A percentile compares a stretch with the other conserved stretches of the same genome.
Conservation (phyloP, 495 filamentous ascomycete genomes). For the Aspergillus indologenus region DNA sequence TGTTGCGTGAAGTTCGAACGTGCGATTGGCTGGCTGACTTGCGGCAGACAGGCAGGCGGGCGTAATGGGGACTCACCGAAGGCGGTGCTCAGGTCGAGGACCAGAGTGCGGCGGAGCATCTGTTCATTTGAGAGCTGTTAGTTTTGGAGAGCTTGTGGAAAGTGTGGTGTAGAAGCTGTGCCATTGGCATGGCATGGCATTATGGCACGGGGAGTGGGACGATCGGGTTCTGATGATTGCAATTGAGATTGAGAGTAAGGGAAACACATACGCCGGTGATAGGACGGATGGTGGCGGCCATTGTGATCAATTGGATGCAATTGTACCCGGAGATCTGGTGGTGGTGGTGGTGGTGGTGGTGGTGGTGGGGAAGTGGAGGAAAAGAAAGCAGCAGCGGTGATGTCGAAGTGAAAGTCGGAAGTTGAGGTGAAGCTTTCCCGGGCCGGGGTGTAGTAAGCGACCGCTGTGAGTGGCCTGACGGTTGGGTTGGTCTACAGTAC, state of each 20-base stretch:
- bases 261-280: conserved; percentile 48
- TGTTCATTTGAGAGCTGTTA: conserved; percentile 24
- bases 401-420: conserved; percentile 26
- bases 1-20: background rate
- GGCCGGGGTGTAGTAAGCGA: conserved; percentile 39
- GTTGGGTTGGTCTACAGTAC: background rate
- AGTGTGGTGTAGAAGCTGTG: no score
- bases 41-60: background rate
- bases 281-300: conserved; percentile 44
- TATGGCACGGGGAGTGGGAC: background rate
- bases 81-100: conserved; percentile 75
- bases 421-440: conserved; percentile 42
- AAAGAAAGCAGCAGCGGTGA: conserved; percentile 28
- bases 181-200: background rate
- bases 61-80: conserved; percentile 54
- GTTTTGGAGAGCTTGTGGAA: background rate
- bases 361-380: conserved; percentile 22
- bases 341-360: conserved; percentile 14
- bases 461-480: conserved; percentile 27
- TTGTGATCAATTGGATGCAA: conserved; percentile 30
- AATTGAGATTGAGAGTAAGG: conserved; percentile 16
- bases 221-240: background rate
- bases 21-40: background rate
- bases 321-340: conserved; percentile 13
- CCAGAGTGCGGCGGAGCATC: conserved; percentile 71